Evolutionary conservation across 208 protist species (phyloP).

Genomic region (Trichomonas tenax): DNA sequence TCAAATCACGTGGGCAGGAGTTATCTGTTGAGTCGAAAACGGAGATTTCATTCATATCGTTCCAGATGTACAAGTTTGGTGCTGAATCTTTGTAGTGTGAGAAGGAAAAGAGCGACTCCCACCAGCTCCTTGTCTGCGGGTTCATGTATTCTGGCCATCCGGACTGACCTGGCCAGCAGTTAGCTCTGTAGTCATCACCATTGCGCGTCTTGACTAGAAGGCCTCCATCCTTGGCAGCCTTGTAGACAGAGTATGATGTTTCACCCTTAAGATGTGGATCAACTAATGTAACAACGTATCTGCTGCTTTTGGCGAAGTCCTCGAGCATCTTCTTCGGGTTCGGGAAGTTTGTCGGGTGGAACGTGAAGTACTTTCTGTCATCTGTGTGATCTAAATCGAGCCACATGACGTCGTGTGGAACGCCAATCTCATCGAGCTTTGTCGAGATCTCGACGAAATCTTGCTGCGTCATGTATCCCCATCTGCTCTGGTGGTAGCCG

Average conservation of each 20-base stretch:
- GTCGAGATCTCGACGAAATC: slow-evolving; percentile 51
- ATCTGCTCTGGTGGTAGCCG: slow-evolving; percentile 91
- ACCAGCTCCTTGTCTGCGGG: slow-evolving; percentile 52
- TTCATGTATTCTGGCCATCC: slow-evolving; percentile 79
- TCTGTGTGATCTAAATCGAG: slow-evolving; percentile 98
- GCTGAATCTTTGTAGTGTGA: slow-evolving; percentile 50
- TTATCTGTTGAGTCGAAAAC: slow-evolving; percentile 80
- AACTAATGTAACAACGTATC: not conserved
- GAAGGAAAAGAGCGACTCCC: slow-evolving; percentile 5
- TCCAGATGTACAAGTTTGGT: slow-evolving; percentile 80
- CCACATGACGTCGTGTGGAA: slow-evolving; percentile 80
- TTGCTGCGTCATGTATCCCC: slow-evolving; percentile 77
- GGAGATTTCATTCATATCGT: slow-evolving; percentile 96
- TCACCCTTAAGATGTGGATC: not conserved
- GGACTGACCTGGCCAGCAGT: slow-evolving; percentile 80
- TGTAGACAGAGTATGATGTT: not conserved
- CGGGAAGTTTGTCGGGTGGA: not conserved
- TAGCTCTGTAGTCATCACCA: slow-evolving; percentile 65
- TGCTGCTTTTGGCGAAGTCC: not conserved
- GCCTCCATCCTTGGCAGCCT: not conserved
- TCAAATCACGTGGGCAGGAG: slow-evolving; percentile 77
- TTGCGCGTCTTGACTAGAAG: not conserved
- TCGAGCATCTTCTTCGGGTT: not conserved
- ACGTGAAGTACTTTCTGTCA: slow-evolving; percentile 65
- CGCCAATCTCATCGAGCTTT: not conserved